These are phyloP conservation scores for Syzygium jambos DNA, from an alignment of 345 rosid genomes.

Conservation along the genomic window DNA sequence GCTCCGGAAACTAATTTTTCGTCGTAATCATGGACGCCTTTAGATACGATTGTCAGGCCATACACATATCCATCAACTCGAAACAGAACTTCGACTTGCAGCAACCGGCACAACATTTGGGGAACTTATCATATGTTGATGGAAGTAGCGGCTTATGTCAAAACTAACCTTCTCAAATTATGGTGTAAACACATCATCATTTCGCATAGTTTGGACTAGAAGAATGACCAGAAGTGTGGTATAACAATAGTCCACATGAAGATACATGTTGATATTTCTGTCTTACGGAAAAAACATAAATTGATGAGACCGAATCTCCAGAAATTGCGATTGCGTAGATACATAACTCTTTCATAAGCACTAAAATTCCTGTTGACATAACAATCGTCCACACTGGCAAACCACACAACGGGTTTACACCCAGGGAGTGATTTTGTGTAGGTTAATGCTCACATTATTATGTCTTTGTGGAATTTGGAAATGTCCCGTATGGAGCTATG, in stretches of 20 bases:
- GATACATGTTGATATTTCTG: neutral
- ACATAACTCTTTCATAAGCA: neutral
- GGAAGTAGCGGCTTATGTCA: neutral
- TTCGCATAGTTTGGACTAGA: neutral
- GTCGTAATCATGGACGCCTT: neutral
- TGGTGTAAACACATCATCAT: neutral
- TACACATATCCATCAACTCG: neutral
- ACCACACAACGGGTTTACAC: neutral
- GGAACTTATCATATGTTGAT: neutral
- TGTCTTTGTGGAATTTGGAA: neutral
- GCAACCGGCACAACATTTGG: neutral
- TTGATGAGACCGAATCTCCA: neutral
- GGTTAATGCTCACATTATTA: neutral
- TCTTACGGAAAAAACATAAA: neutral
- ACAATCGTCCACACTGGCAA: neutral
- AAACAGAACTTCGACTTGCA: neutral
- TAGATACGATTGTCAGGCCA: neutral
- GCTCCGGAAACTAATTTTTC: neutral
- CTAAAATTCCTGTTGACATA: neutral
- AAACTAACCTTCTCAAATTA: neutral
- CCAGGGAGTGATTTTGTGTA: neutral
- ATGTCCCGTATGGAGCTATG: neutral
- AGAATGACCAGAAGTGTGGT: neutral
- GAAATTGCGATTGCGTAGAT: neutral
- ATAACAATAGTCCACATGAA: neutral